phyloP scores from a whole-genome alignment of 179 eudicot species.

The Corrigiola litoralis region DNA sequence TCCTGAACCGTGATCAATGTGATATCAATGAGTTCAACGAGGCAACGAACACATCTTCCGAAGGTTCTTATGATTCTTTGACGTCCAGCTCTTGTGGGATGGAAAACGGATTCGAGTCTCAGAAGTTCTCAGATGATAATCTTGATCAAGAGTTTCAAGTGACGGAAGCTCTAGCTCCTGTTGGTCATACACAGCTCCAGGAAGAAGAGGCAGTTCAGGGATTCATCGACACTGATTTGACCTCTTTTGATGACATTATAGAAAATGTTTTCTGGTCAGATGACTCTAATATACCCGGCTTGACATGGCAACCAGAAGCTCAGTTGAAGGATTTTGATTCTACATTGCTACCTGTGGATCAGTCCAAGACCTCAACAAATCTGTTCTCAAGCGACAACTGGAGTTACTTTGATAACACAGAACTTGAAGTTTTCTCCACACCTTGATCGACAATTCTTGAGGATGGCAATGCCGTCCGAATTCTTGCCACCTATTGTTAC shows the following conservation, averaged over 20 bases:
- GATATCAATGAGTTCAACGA: constrained; percentile 9
- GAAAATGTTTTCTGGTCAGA: constrained; percentile 50
- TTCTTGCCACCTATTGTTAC: neutral
- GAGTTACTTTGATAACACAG: constrained; percentile 47
- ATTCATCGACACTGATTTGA: constrained; percentile 25
- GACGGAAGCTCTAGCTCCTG: constrained; percentile 11
- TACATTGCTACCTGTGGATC: constrained; percentile 34
- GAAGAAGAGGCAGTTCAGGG: constrained; percentile 24
- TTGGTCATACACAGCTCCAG: constrained; percentile 11
- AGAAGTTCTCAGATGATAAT: constrained; percentile 5
- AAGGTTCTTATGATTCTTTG: constrained; percentile 24
- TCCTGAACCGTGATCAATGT: constrained; percentile 34
- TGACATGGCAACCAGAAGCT: constrained; percentile 41
- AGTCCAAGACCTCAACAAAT: constrained; percentile 28
- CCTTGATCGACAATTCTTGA: constrained; percentile 20
- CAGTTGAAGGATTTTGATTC: constrained; percentile 42
- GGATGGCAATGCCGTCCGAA: constrained; percentile 8
- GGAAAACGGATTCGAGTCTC: constrained; percentile 24
- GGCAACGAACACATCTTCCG: constrained; percentile 26
- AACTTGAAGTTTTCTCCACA: constrained; percentile 36
- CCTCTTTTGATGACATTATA: constrained; percentile 30
- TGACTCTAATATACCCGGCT: constrained; percentile 21
- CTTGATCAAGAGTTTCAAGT: constrained; percentile 17
- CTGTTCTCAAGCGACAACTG: constrained; percentile 37
- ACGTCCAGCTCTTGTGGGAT: constrained; percentile 23